phyloP scores from a whole-genome alignment of 2,329 filamentous ascomycete species.

The Exophiala mesophila region DNA sequence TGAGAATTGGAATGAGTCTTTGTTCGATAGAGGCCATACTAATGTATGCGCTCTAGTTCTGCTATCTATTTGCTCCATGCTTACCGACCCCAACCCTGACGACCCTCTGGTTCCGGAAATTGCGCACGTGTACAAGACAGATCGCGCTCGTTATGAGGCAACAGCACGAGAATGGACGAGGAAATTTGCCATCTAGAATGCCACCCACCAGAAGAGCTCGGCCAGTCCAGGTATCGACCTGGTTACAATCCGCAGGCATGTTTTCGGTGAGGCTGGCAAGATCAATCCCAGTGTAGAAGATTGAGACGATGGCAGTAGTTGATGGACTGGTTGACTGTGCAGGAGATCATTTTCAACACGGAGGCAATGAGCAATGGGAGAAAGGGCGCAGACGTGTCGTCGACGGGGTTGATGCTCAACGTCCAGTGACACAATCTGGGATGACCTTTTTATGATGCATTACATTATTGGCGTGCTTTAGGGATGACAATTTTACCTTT shows the following conservation, averaged over 20 bases:
- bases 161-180: slow-evolving; percentile 97
- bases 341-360: slow-evolving; percentile 1
- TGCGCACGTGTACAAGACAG: slow-evolving; percentile 99
- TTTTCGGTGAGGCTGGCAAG: too few relatives aligned
- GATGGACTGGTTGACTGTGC: neutral
- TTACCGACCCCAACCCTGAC: slow-evolving; percentile 98
- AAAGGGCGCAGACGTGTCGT: slow-evolving; percentile 18
- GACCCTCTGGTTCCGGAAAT: slow-evolving; percentile 98
- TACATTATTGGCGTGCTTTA: slow-evolving; percentile 23
- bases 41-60: slow-evolving; percentile 59
- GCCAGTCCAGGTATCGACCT: too few relatives aligned
- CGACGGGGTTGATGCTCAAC: slow-evolving; percentile 8
- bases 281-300: too few relatives aligned
- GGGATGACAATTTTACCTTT: slow-evolving; percentile 19
- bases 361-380: slow-evolving; percentile 19
- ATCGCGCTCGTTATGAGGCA: slow-evolving; percentile 90
- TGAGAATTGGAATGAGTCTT: slow-evolving; percentile 40
- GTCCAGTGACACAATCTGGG: slow-evolving; percentile 22
- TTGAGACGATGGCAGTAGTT: slow-evolving; percentile 15
- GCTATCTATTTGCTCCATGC: slow-evolving; percentile 98
- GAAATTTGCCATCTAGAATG: slow-evolving; percentile 86
- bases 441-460: slow-evolving; percentile 27
- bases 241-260: too few relatives aligned
- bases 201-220: too few relatives aligned
- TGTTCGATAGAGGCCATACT: neutral